Evolutionary conservation across 1,139 yeast genomes (phyloP).

Genomic region (Suhomyces choctaworum): DNA sequence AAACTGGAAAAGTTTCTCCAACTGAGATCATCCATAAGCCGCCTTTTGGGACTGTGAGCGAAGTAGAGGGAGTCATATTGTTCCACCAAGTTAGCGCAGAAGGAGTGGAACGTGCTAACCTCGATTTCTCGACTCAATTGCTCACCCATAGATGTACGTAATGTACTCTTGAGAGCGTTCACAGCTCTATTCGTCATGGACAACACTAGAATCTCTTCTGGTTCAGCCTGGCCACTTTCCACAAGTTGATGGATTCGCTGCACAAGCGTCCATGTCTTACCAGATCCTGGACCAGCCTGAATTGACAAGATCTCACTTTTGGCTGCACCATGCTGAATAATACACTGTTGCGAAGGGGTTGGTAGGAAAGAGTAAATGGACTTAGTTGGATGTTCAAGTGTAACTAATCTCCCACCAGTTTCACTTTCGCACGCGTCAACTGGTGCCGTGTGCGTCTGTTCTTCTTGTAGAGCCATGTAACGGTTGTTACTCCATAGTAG

Average conservation of each 20-base stretch:
- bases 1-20: slow-evolving; percentile 46
- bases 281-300: slow-evolving; percentile 75
- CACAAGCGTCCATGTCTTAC: slow-evolving; percentile 66
- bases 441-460: too few relatives aligned
- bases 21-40: slow-evolving; percentile 52
- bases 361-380: neutral
- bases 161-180: slow-evolving; percentile 44
- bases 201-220: slow-evolving; percentile 58
- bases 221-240: slow-evolving; percentile 36
- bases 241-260: slow-evolving; percentile 54
- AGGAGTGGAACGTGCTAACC: slow-evolving; percentile 63
- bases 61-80: slow-evolving; percentile 29
- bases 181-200: slow-evolving; percentile 76
- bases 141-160: slow-evolving; percentile 35
- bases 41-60: slow-evolving; percentile 25
- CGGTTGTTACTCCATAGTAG: too few relatives aligned
- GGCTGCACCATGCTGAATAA: slow-evolving; percentile 36
- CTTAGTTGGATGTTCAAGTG: neutral
- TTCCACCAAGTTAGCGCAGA: slow-evolving; percentile 52
- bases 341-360: slow-evolving; percentile 32
- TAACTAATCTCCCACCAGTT: too few relatives aligned
- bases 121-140: slow-evolving; percentile 36
- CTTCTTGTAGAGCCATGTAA: too few relatives aligned
- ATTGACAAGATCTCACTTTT: slow-evolving; percentile 47
- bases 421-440: too few relatives aligned